Percentiles rank a stretch among this genome's conserved stretches.
Evolutionary conservation across 805 yeast genomes (phyloP).

Genomic region (Hanseniaspora taiwanica): DNA sequence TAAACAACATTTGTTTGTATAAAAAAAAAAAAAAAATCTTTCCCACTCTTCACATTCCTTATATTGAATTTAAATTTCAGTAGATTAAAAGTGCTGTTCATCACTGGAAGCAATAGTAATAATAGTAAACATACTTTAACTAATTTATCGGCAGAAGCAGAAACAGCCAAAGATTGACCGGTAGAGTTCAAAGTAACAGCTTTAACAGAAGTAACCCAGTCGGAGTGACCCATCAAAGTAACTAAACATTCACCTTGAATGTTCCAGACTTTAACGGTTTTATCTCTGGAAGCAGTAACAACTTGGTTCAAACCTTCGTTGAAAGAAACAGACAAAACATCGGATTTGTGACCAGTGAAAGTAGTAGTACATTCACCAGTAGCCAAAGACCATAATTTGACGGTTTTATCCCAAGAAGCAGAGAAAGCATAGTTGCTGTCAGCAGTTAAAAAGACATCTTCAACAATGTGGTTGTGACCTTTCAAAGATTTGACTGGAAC

Average conservation of each 20-base stretch:
- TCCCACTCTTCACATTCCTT: no score
- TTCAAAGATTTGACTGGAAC: slow-evolving; percentile 92
- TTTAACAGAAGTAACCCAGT: slow-evolving; percentile 98
- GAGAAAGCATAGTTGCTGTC: slow-evolving; percentile 97
- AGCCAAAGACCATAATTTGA: slow-evolving; percentile 95
- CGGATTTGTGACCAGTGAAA: slow-evolving; percentile 96
- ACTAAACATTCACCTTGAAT: slow-evolving; percentile 93
- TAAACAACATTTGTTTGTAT: background rate
- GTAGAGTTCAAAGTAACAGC: slow-evolving; percentile 47
- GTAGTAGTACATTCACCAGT: slow-evolving; percentile 89
- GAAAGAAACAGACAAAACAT: slow-evolving; percentile 93
- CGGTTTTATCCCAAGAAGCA: slow-evolving; percentile 98
- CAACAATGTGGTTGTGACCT: slow-evolving; percentile 99
- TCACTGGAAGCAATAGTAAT: slow-evolving; percentile 2
- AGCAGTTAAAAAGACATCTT: slow-evolving; percentile 93
- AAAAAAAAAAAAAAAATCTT: slow-evolving; percentile 5
- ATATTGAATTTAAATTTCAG: no score
- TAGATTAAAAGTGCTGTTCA: no score
- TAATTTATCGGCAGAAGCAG: slow-evolving; percentile 98
- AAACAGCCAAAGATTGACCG: slow-evolving; percentile 61
- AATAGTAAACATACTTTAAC: slow-evolving; percentile 78
- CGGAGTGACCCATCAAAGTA: slow-evolving; percentile 90
- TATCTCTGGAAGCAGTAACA: slow-evolving; percentile 98
- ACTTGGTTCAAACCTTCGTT: slow-evolving; percentile 94
- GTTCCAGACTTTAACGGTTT: slow-evolving; percentile 99